phyloP scores from a whole-genome alignment of 352 stramenopile species.

The Phytophthora podocarpi region DNA sequence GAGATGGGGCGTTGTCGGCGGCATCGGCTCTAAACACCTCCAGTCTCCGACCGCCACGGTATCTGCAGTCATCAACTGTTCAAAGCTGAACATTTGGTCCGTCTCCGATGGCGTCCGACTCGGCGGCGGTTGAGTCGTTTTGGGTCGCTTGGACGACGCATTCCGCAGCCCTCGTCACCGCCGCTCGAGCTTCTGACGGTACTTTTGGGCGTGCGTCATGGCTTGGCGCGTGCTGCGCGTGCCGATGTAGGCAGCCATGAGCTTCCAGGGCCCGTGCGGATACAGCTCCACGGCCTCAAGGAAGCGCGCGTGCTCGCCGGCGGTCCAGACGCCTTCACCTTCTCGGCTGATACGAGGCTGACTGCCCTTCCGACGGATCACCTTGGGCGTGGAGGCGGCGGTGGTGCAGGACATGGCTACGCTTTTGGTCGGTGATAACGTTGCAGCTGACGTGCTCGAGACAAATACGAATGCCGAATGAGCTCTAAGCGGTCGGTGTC shows the following conservation, averaged over 20 bases:
- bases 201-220: conserved; percentile 56
- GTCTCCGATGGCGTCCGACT: background rate
- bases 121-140: background rate
- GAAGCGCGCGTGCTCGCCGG: conserved; percentile 50
- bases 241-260: conserved; percentile 48
- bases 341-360: conserved; percentile 38
- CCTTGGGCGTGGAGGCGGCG: no score
- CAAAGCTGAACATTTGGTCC: conserved; percentile 19
- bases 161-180: conserved; percentile 32
- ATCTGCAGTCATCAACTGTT: conserved; percentile 9
- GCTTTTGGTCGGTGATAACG: no score
- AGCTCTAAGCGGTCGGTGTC: conserved; percentile 2
- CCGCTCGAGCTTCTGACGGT: conserved; percentile 49
- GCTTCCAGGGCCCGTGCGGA: conserved; percentile 59
- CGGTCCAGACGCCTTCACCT: conserved; percentile 47
- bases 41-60: background rate
- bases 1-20: background rate
- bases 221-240: conserved; percentile 53
- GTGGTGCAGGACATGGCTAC: conserved; percentile 7
- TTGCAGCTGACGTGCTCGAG: background rate
- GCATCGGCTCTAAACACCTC: background rate
- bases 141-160: conserved; percentile 1
- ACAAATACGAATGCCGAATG: conserved; percentile 19
- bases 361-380: conserved; percentile 24
- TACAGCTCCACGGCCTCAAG: conserved; percentile 50